Evolutionary conservation across 2,329 filamentous ascomycete genomes (phyloP).

Genomic region (Rhynchosporium agropyri): DNA sequence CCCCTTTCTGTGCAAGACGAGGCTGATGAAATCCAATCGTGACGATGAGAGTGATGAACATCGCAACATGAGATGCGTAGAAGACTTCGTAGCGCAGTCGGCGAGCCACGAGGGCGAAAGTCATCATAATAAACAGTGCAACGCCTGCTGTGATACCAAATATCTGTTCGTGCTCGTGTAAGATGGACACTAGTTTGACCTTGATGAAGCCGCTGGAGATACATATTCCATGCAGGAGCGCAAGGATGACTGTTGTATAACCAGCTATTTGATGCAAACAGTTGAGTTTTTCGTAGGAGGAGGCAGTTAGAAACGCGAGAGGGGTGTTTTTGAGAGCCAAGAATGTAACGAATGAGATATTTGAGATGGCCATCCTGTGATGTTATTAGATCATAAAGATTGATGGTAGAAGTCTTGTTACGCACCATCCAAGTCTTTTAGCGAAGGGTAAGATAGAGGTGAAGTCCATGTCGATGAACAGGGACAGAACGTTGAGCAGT

Average conservation of each 20-base stretch:
- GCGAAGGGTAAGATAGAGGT: conserved; percentile 22
- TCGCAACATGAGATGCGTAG: conserved; percentile 54
- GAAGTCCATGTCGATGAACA: conserved; percentile 41
- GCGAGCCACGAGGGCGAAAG: conserved; percentile 31
- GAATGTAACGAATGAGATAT: conserved; percentile 56
- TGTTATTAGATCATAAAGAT: conserved; percentile 27
- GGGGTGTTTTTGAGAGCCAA: conserved; percentile 62
- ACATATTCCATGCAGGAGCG: conserved; percentile 50
- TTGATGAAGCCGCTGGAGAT: conserved; percentile 17
- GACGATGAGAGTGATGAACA: conserved; percentile 53
- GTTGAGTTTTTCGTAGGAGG: conserved; percentile 62
- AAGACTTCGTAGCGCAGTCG: conserved; percentile 57
- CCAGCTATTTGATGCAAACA: conserved; percentile 58
- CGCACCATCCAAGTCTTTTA: conserved; percentile 37
- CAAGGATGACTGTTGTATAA: conserved; percentile 50
- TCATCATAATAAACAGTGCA: conserved; percentile 44
- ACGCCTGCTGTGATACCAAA: conserved; percentile 52
- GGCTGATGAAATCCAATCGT: conserved; percentile 57
- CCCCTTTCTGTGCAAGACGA: conserved; percentile 45
- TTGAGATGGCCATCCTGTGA: conserved; percentile 51
- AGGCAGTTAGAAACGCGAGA: conserved; percentile 53
- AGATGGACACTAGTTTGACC: conserved; percentile 46
- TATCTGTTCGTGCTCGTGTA: conserved; percentile 34
- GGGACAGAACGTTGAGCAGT: conserved; percentile 45
- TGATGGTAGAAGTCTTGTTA: neutral